Percentiles rank a stretch among this genome's conserved stretches.
Conservation (phyloP, 495 filamentous ascomycete species). For the Cudoniella acicularis region DNA sequence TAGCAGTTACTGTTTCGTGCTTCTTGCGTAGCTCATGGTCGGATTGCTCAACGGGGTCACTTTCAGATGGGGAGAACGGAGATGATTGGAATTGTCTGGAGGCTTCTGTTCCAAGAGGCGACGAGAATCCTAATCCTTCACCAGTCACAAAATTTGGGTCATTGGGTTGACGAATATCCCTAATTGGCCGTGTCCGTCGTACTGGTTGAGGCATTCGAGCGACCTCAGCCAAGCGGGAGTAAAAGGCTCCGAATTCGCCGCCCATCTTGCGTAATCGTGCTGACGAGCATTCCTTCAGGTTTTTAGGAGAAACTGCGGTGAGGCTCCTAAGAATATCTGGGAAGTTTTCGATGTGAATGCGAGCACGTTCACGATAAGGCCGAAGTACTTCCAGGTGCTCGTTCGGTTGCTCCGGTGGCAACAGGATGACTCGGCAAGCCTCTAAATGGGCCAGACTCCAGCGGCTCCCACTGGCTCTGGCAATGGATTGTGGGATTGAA, state of each 20-base stretch:
- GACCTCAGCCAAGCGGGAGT: background rate
- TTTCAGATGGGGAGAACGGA: background rate
- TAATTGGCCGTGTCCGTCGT: background rate
- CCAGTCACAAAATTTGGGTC: background rate
- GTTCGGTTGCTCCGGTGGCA: background rate
- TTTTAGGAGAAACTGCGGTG: background rate
- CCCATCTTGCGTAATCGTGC: background rate
- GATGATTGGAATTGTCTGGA: background rate
- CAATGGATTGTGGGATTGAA: background rate
- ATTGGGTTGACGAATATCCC: background rate
- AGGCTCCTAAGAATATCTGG: too few relatives aligned
- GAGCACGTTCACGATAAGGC: too few relatives aligned
- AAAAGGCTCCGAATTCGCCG: background rate
- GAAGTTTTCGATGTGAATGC: too few relatives aligned
- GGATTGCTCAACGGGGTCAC: too few relatives aligned
- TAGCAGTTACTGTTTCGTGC: too few relatives aligned
- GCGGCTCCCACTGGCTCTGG: background rate
- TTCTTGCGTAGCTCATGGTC: too few relatives aligned
- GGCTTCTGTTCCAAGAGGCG: background rate
- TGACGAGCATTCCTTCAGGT: background rate
- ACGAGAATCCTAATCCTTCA: background rate
- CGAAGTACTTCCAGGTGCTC: too few relatives aligned
- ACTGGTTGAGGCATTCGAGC: background rate
- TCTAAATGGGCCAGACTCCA: background rate
- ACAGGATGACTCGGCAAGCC: background rate